Evolutionary conservation across 2,329 filamentous ascomycete genomes (phyloP), one percentile per base, ranked within the genome.

Genomic region (Alternaria arborescens): DNA sequence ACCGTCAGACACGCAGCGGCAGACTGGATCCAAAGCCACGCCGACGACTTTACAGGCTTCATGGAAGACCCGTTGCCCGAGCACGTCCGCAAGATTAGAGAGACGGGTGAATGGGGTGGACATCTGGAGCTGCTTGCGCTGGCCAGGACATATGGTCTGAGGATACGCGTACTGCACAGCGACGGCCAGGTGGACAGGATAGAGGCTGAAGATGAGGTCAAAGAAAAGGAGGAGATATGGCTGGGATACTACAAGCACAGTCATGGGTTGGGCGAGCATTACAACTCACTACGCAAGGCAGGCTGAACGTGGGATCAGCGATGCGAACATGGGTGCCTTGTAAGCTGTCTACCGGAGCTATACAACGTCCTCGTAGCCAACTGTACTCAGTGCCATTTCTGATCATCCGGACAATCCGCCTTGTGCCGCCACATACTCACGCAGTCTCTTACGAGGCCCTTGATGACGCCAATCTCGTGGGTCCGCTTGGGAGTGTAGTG

Each of bases 41-140:
- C 85, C 11, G 91, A 93, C 65, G 92, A 96, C 71, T 98, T 97
- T 77, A 88, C 85, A 58, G 89, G 91, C 0, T 99, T 97, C 74
- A 82, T 97, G 68, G 94, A 97, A 73, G 93, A 95, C 76, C 88
- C 89, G 14, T 76, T 97, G 47, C 86, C 87, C 3, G 82, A 82
- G 8, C 97, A 98, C 78, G 85, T 92, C 47, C 80, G 81, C 47
- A 92, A 91, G 80, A 92, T 99, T 61, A 82, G 89, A 64, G 88
- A 95, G 60, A 97, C 94, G 50, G 94, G 92, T 0, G 94, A 97
- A 80, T 99, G 95, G 95, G 95, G 95, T 51, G 95, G 95, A 0
- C 92, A 98, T 82, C 80, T 97, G 65, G 95, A 99, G 83, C 80
- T 99, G 57, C 84, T 89, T 77, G 95, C 95, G 24, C 84, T 99